These are phyloP conservation scores for Suillus brevipes DNA, from an alignment of 768 basidiomycete genomes.

Conservation along the genomic window DNA sequence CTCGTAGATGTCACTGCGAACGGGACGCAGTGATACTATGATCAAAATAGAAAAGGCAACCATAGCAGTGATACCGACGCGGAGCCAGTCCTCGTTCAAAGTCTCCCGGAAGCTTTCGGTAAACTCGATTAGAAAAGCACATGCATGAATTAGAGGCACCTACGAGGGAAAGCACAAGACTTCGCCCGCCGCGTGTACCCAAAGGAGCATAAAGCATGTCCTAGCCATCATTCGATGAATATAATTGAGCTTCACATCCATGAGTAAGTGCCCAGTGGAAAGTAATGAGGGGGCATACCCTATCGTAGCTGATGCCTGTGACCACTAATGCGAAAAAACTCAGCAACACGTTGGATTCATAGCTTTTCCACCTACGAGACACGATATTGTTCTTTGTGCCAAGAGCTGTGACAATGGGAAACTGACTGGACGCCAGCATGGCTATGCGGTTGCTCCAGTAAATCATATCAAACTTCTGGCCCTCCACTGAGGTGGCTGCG, in stretches of 20 bases:
- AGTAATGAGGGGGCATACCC: conserved; percentile 9
- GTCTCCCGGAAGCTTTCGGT: not conserved
- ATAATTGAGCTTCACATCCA: conserved; percentile 31
- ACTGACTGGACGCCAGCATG: conserved; percentile 35
- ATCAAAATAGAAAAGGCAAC: conserved; percentile 40
- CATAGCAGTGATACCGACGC: conserved; percentile 36
- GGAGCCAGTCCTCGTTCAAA: conserved; percentile 22
- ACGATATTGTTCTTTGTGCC: conserved; percentile 43
- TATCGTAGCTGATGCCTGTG: conserved; percentile 25
- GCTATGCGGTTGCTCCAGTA: conserved; percentile 37
- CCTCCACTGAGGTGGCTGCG: conserved; percentile 22
- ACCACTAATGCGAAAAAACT: conserved; percentile 15
- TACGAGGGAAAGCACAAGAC: conserved; percentile 14
- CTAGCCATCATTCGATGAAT: conserved; percentile 50
- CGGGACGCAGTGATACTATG: conserved; percentile 47
- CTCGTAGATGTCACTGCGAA: conserved; percentile 51
- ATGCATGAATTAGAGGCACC: not conserved
- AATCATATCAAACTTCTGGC: conserved; percentile 21
- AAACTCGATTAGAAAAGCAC: not conserved
- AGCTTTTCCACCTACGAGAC: conserved; percentile 15
- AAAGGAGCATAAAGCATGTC: conserved; percentile 44
- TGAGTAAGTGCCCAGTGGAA: not conserved
- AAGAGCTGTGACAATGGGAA: conserved; percentile 41
- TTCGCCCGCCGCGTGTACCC: conserved; percentile 44
- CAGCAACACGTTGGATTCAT: not conserved